Base-by-base conservation (phyloP, 306 rosid genomes). In the Lablab purpureus region DNA sequence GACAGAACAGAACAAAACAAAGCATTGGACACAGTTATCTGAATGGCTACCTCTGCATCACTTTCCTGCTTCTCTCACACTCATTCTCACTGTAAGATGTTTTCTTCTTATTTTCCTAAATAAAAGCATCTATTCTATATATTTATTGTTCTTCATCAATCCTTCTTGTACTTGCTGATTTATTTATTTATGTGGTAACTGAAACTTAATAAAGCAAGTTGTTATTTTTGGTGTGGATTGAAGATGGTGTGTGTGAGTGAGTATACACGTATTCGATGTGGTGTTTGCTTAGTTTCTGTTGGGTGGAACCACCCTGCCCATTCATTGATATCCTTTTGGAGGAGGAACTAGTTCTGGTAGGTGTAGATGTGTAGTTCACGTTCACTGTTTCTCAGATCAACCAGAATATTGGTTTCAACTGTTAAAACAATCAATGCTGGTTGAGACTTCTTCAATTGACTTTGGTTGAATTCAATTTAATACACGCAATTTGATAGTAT, bases 21-120 rank as follows among this genome's bases (percentile, higher is more conserved):
- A 22, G 10, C 28, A 54, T 10, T 18, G 19, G 13, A 67, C 12
- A 52, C 10, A 64, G 50, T 41, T 74, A 25, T 63, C 63, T 30
- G 14, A 78, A 91, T 84, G 80, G 59, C 55, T 83, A 60, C 32
- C 58, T 73, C 79, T 32, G 40, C 79, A 28, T 71, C 88, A 67
- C 77, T 82, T 75, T 63, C 82, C 66, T 62, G 76, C 74, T 80
- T 85, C 81, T 43, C 92, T 36, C 84, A 81, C 19, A 58, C 94
- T 40, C 84, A 80, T 25, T 30, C 45, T 30, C 60, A 19, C 1
- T 62, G 95, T 89, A 81, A 87, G 91, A 47, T 72, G 6, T 45
- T 52, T 21, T 27, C 45, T 40, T 40, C 45, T 40, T 40, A 9
- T 10, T 40, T 40, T 40, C 45, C 12, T 40, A 10, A 40, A 10